Conservation (phyloP, 352 stramenopile genomes). For the Phytopythium chamaehyphon region DNA sequence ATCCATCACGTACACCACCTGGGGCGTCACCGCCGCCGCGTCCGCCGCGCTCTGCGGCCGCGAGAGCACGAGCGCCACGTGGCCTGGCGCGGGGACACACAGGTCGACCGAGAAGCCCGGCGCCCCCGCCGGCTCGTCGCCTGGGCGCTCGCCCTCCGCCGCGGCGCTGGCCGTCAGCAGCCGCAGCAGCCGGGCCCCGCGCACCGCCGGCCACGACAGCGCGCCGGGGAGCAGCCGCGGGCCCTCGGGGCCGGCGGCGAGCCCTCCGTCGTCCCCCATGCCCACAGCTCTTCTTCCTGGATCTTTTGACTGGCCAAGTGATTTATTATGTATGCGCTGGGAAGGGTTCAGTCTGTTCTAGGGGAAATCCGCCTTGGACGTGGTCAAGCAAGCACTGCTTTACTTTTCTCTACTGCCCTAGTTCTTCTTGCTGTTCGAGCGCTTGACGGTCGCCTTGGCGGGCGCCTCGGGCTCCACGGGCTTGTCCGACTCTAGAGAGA, state of each 20-base stretch:
- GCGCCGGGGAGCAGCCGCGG: slow-evolving; percentile 17
- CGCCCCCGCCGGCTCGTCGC: background rate
- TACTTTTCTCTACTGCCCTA: slow-evolving; percentile 22
- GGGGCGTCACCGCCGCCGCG: slow-evolving; percentile 6
- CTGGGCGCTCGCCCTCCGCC: background rate
- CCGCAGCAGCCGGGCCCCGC: slow-evolving; percentile 30
- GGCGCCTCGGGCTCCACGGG: slow-evolving; percentile 17
- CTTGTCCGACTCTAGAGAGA: slow-evolving; percentile 46
- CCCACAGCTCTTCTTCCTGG: background rate
- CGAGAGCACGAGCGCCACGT: slow-evolving; percentile 59
- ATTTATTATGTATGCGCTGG: no score
- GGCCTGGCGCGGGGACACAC: slow-evolving; percentile 46
- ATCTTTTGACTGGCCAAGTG: no score
- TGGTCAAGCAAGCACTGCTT: no score
- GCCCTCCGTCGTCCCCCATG: background rate
- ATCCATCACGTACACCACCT: slow-evolving; percentile 74
- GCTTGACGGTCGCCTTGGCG: slow-evolving; percentile 58
- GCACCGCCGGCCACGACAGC: slow-evolving; percentile 47
- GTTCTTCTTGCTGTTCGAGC: slow-evolving; percentile 67
- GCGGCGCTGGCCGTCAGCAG: slow-evolving; percentile 8
- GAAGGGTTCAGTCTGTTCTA: no score
- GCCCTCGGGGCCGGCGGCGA: background rate
- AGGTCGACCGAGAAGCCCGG: slow-evolving; percentile 44
- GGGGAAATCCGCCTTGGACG: no score
- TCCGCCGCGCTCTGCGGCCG: slow-evolving; percentile 6